A percentile compares a stretch with the other conserved stretches of the same genome.
These are phyloP conservation scores for Teratosphaeria gauchensis DNA, from an alignment of 2,329 filamentous ascomycete species.

Conservation along the genomic window DNA sequence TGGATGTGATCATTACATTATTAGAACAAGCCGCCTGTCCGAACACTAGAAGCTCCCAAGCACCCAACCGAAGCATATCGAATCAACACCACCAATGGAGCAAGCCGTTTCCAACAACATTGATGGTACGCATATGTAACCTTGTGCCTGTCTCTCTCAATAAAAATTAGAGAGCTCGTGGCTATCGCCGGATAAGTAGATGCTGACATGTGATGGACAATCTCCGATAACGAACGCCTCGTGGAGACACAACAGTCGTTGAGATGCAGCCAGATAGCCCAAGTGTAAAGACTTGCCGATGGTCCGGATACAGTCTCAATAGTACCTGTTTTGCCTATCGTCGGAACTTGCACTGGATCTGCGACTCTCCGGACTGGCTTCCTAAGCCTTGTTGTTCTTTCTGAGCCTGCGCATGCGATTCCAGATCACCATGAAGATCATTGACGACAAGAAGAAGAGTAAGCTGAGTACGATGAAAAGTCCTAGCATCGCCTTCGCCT, in stretches of 20 bases:
- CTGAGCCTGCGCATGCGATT: not conserved
- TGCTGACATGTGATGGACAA: not conserved
- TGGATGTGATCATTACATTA: not conserved
- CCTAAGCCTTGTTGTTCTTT: not conserved
- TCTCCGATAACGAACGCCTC: not conserved
- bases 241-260: not conserved
- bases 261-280: not conserved
- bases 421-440: constrained; percentile 39
- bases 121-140: not conserved
- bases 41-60: not conserved
- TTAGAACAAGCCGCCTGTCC: not conserved
- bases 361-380: not conserved
- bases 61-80: not conserved
- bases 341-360: not conserved
- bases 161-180: not conserved
- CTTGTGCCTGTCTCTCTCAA: not conserved
- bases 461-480: constrained; percentile 65
- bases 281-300: not conserved
- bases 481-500: constrained; percentile 84
- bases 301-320: not conserved
- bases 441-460: constrained; percentile 36
- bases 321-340: not conserved
- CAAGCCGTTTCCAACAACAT: not conserved
- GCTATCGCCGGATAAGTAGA: not conserved
- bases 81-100: not conserved